phyloP scores from a whole-genome alignment of 805 yeast species.

The Yamadazyma laniorum region DNA sequence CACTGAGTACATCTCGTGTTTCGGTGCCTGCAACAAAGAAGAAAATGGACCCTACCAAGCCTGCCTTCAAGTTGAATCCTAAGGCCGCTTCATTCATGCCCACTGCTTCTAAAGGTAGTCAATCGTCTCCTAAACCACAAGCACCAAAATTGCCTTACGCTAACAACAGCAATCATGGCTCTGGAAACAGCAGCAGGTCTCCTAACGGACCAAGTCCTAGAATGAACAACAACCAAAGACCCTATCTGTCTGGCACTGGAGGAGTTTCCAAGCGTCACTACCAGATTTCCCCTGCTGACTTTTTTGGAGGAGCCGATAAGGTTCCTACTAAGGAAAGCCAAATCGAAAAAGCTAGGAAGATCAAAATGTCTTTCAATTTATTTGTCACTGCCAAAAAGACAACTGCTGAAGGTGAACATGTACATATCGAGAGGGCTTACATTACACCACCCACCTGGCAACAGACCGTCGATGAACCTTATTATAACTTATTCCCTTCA shows the following conservation, averaged over 20 bases:
- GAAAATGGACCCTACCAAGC: constrained; percentile 56
- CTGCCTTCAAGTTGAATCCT: constrained; percentile 68
- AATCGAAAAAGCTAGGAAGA: constrained; percentile 31
- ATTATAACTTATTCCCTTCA: constrained; percentile 51
- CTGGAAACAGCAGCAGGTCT: constrained; percentile 15
- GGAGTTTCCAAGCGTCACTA: constrained; percentile 31
- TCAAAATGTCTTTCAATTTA: constrained; percentile 50
- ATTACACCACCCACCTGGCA: constrained; percentile 79
- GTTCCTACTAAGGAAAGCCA: constrained; percentile 40
- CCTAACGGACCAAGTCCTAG: constrained; percentile 36
- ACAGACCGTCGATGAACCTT: constrained; percentile 54
- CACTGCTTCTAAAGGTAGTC: constrained; percentile 17
- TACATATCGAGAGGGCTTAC: constrained; percentile 58
- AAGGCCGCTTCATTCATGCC: constrained; percentile 68
- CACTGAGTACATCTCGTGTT: not conserved
- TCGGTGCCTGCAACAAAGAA: constrained; percentile 32
- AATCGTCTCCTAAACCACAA: constrained; percentile 20
- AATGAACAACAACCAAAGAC: constrained; percentile 26
- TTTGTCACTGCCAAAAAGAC: constrained; percentile 45
- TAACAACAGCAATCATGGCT: constrained; percentile 6
- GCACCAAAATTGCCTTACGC: constrained; percentile 6
- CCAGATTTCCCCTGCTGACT: constrained; percentile 41
- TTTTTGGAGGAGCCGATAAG: constrained; percentile 39
- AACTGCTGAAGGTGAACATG: constrained; percentile 19
- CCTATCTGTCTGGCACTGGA: constrained; percentile 24